phyloP scores from a whole-genome alignment of 148 eudicot species.

The Bassia scoparia region DNA sequence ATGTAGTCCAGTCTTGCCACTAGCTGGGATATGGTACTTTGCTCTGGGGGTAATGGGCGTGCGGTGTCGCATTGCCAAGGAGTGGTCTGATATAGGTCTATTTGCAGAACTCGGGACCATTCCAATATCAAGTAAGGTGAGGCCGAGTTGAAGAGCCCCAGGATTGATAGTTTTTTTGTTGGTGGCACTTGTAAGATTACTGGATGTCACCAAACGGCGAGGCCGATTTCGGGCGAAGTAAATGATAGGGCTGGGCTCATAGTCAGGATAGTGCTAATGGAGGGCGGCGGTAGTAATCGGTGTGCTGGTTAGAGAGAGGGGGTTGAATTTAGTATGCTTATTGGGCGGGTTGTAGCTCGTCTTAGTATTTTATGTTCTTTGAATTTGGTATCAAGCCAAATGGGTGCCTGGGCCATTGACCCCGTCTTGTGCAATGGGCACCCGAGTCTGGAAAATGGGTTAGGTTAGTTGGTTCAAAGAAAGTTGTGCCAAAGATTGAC shows the following conservation, averaged over 20 bases:
- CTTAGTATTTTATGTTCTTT: not conserved
- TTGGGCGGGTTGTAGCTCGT: not conserved
- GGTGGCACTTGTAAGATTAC: too few relatives aligned
- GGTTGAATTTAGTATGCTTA: not conserved
- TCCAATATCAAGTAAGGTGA: slow-evolving; percentile 75
- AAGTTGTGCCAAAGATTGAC: not conserved
- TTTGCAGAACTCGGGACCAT: slow-evolving; percentile 95
- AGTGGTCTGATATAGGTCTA: slow-evolving; percentile 71
- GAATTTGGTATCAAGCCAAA: not conserved
- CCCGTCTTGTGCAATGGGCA: too few relatives aligned
- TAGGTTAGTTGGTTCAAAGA: not conserved
- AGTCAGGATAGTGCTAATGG: too few relatives aligned
- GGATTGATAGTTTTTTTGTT: too few relatives aligned
- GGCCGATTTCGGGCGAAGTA: too few relatives aligned
- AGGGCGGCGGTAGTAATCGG: too few relatives aligned
- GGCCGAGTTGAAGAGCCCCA: too few relatives aligned
- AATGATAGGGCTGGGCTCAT: too few relatives aligned
- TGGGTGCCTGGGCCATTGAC: not conserved
- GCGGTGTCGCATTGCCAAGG: slow-evolving; percentile 70
- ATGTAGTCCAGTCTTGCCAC: slow-evolving; percentile 70
- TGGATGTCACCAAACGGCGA: too few relatives aligned
- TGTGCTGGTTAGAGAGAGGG: not conserved
- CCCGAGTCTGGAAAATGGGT: not conserved
- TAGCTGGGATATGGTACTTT: slow-evolving; percentile 99
- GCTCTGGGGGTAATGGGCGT: slow-evolving; percentile 95